Percentiles rank a stretch among this genome's conserved stretches.
These are phyloP conservation scores for Ustanciosporium gigantosporum DNA, from an alignment of 1,284 basidiomycete genomes.

Conservation along the genomic window DNA sequence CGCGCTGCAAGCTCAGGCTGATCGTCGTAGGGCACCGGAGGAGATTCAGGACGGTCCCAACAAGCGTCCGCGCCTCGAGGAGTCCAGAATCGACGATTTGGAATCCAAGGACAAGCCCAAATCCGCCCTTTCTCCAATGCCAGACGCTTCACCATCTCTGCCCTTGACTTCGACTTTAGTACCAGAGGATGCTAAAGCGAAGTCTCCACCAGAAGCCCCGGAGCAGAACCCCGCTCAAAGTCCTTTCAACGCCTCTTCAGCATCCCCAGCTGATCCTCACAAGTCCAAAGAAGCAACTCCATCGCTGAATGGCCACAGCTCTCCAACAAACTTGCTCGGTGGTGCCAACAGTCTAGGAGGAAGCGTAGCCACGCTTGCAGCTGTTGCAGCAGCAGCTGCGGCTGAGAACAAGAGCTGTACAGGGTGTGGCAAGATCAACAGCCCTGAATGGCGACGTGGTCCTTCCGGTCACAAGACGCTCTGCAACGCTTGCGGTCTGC, in stretches of 20 bases:
- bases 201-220: neutral
- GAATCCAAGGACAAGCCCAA: neutral
- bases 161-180: neutral
- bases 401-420: constrained; percentile 51
- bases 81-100: neutral
- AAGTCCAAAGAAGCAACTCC: neutral
- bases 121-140: too few relatives aligned
- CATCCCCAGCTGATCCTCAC: neutral
- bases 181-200: neutral
- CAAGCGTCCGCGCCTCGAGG: constrained; percentile 13
- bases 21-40: constrained; percentile 22
- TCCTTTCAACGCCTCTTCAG: neutral
- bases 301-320: neutral
- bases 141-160: neutral
- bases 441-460: constrained; percentile 87
- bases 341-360: constrained; percentile 2
- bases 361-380: constrained; percentile 21
- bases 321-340: neutral
- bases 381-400: constrained; percentile 10
- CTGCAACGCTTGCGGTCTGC: constrained; percentile 59
- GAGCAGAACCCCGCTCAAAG: neutral
- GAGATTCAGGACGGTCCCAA: constrained; percentile 6
- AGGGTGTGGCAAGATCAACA: constrained; percentile 66
- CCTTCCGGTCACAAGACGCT: constrained; percentile 58
- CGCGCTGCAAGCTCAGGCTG: constrained; percentile 9